Percentiles rank a stretch among this genome's conserved stretches.
Conservation (phyloP, 495 filamentous ascomycete species). For the Penicillium lagena region DNA sequence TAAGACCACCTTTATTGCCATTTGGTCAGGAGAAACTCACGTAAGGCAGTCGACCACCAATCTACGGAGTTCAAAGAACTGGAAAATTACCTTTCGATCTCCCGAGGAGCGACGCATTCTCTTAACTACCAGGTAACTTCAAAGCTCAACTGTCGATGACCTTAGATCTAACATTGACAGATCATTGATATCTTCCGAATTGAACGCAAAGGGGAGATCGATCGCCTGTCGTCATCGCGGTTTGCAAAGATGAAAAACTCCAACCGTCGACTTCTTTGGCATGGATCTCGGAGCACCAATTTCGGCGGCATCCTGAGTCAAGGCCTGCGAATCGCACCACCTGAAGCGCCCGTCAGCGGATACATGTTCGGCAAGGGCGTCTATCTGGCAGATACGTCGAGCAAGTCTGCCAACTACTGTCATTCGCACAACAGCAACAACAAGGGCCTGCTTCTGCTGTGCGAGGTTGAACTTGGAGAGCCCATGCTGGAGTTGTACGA, state of each 20-base stretch:
- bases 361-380: slow-evolving; percentile 89
- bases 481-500: slow-evolving; percentile 54
- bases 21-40: neutral
- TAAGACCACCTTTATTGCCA: slow-evolving; percentile 10
- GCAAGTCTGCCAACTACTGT: slow-evolving; percentile 77
- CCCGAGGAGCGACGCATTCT: slow-evolving; percentile 54
- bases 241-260: slow-evolving; percentile 39
- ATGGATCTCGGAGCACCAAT: slow-evolving; percentile 69
- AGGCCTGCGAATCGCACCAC: slow-evolving; percentile 80
- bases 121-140: slow-evolving; percentile 36
- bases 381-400: slow-evolving; percentile 79
- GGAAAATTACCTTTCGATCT: slow-evolving; percentile 56
- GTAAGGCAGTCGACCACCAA: slow-evolving; percentile 38
- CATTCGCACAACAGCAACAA: slow-evolving; percentile 44
- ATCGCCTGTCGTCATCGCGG: slow-evolving; percentile 54
- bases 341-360: slow-evolving; percentile 70
- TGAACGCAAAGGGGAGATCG: slow-evolving; percentile 64
- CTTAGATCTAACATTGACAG: slow-evolving; percentile 1
- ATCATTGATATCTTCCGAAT: slow-evolving; percentile 81
- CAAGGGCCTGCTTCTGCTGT: slow-evolving; percentile 63
- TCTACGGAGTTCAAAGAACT: slow-evolving; percentile 60
- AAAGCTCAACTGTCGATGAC: too few species aligned
- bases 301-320: slow-evolving; percentile 79
- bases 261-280: slow-evolving; percentile 75
- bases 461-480: slow-evolving; percentile 71